A percentile compares a stretch with the other conserved stretches of the same genome.
phyloP scores from a whole-genome alignment of 2,329 filamentous ascomycete genomes.

The Macrophomina phaseolina region DNA sequence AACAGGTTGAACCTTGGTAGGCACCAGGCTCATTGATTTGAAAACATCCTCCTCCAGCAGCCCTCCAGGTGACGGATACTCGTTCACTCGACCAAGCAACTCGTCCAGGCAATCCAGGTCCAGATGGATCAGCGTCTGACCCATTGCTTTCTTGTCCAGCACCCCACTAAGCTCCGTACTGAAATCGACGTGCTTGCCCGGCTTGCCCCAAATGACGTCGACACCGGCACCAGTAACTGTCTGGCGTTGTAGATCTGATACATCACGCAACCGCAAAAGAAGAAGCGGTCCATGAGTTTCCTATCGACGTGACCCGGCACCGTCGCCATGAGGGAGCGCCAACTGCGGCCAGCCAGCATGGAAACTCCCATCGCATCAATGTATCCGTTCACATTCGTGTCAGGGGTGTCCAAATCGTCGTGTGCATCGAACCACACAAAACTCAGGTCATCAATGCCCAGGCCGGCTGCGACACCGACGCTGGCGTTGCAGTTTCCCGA shows the following conservation, averaged over 20 bases:
- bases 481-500: conserved; percentile 49
- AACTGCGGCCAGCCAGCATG: conserved; percentile 45
- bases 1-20: conserved; percentile 23
- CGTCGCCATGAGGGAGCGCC: conserved; percentile 39
- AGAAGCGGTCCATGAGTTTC: conserved; percentile 28
- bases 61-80: conserved; percentile 44
- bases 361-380: conserved; percentile 46
- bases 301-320: conserved; percentile 37
- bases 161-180: conserved; percentile 11
- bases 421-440: conserved; percentile 54
- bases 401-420: conserved; percentile 48
- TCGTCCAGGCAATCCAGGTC: conserved; percentile 46
- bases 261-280: conserved; percentile 38
- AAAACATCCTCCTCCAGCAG: conserved; percentile 33
- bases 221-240: conserved; percentile 40
- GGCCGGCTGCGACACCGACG: conserved; percentile 45
- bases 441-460: conserved; percentile 32
- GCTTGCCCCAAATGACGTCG: conserved; percentile 29
- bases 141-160: conserved; percentile 7
- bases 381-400: conserved; percentile 45
- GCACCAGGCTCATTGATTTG: conserved; percentile 29
- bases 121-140: conserved; percentile 41
- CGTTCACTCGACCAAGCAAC: conserved; percentile 44
- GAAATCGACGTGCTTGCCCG: conserved; percentile 25
- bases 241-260: conserved; percentile 37